Conservation (phyloP, 139 green algal genomes). For the Coelastrella sp. region DNA sequence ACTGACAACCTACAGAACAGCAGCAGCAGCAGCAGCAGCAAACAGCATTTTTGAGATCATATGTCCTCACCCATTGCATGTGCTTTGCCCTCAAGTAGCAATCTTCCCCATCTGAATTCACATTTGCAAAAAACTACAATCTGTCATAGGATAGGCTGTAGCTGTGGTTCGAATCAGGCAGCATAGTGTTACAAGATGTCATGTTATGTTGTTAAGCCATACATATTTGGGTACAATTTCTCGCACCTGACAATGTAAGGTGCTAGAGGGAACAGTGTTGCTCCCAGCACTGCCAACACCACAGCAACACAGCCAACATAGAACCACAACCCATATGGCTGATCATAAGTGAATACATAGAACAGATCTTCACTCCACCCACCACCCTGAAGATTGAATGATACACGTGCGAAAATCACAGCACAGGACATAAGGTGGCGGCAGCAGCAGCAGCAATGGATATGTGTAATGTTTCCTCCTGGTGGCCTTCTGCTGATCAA, state of each 20-base stretch:
- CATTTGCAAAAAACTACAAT: too few species aligned
- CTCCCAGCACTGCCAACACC: conserved; percentile 56
- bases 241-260: background rate
- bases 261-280: conserved; percentile 39
- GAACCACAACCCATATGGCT: conserved; percentile 65
- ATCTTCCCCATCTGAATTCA: too few species aligned
- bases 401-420: too few species aligned
- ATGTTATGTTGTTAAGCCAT: background rate
- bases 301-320: conserved; percentile 53
- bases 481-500: too few species aligned
- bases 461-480: too few species aligned
- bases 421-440: background rate
- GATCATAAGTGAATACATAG: conserved; percentile 82
- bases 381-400: background rate
- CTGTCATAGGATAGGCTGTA: too few species aligned
- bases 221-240: too few species aligned
- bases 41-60: background rate
- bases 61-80: background rate
- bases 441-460: conserved; percentile 9
- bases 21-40: background rate
- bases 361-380: conserved; percentile 60
- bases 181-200: background rate
- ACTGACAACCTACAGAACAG: conserved; percentile 27
- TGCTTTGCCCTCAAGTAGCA: background rate
- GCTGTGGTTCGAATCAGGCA: too few species aligned